phyloP scores from a whole-genome alignment of 2,329 filamentous ascomycete species.

The Aotearoamyces nothofagi region DNA sequence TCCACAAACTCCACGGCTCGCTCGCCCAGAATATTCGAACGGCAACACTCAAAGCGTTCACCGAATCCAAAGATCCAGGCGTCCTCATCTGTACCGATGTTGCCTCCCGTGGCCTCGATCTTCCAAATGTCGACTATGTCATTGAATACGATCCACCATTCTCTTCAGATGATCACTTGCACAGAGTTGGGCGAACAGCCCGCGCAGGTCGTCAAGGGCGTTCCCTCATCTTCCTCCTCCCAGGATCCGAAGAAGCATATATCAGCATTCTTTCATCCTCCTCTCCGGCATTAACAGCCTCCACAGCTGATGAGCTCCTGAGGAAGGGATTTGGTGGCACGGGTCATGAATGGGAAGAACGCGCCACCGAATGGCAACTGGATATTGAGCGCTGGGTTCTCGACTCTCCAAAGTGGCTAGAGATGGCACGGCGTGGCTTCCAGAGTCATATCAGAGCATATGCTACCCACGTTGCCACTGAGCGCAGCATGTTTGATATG shows the following conservation, averaged over 20 bases:
- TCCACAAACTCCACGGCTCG: conserved; percentile 85
- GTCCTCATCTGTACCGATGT: conserved; percentile 92
- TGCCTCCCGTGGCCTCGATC: conserved; percentile 84
- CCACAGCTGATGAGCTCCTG: conserved; percentile 50
- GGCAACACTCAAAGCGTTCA: conserved; percentile 69
- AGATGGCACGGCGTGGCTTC: conserved; percentile 72
- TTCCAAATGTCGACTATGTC: conserved; percentile 88
- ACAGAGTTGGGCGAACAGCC: conserved; percentile 87
- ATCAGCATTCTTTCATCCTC: conserved; percentile 36
- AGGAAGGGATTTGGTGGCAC: conserved; percentile 44
- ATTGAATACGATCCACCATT: conserved; percentile 96
- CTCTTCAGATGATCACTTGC: conserved; percentile 81
- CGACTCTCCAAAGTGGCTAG: conserved; percentile 52
- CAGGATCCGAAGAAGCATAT: conserved; percentile 86
- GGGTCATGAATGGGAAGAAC: conserved; percentile 44
- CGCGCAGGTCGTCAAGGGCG: conserved; percentile 81
- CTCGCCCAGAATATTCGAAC: conserved; percentile 79
- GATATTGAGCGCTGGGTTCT: conserved; percentile 50
- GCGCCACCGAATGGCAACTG: conserved; percentile 53
- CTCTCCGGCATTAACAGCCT: conserved; percentile 44
- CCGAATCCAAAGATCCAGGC: conserved; percentile 55
- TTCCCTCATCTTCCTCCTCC: conserved; percentile 77
- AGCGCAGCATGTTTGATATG: conserved; percentile 82
- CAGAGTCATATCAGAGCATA: conserved; percentile 90
- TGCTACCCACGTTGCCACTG: conserved; percentile 77